These are phyloP conservation scores for Chlorociboria aeruginascens DNA, from an alignment of 495 filamentous ascomycete genomes.

Conservation along the genomic window DNA sequence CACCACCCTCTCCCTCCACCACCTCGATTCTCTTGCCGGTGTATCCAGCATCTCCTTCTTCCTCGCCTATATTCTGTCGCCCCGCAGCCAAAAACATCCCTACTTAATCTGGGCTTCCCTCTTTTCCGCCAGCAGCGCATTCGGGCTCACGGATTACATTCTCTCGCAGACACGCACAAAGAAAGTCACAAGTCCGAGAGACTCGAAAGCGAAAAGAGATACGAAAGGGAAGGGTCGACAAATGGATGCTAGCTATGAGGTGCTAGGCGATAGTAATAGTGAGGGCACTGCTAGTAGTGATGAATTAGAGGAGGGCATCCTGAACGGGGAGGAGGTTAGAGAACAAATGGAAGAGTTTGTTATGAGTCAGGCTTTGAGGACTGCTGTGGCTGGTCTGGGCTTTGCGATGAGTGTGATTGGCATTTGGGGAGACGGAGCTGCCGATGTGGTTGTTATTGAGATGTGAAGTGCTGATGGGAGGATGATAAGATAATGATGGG, in stretches of 20 bases:
- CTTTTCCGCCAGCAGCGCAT: constrained; percentile 42
- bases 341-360: constrained; percentile 55
- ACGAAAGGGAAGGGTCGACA: constrained; percentile 16
- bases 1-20: constrained; percentile 42
- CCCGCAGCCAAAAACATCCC: constrained; percentile 58
- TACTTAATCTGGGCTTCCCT: constrained; percentile 72
- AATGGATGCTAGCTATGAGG: constrained; percentile 54
- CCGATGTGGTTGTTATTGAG: constrained; percentile 16
- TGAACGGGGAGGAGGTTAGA: constrained; percentile 77
- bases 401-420: constrained; percentile 71
- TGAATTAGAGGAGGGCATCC: constrained; percentile 35
- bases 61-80: constrained; percentile 63
- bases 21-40: constrained; percentile 47
- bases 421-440: constrained; percentile 73
- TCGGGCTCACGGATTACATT: constrained; percentile 36
- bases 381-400: constrained; percentile 48
- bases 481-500: background rate
- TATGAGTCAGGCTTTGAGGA: constrained; percentile 45
- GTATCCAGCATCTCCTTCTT: constrained; percentile 52
- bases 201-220: constrained; percentile 12
- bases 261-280: constrained; percentile 39
- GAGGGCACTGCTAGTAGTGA: constrained; percentile 27
- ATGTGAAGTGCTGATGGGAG: constrained; percentile 5
- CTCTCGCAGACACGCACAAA: constrained; percentile 22
- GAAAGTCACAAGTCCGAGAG: constrained; percentile 21